Percentiles rank a stretch among this genome's conserved stretches.
These are phyloP conservation scores for Lentinula guzmanii DNA, from an alignment of 768 basidiomycete genomes.

Conservation along the genomic window DNA sequence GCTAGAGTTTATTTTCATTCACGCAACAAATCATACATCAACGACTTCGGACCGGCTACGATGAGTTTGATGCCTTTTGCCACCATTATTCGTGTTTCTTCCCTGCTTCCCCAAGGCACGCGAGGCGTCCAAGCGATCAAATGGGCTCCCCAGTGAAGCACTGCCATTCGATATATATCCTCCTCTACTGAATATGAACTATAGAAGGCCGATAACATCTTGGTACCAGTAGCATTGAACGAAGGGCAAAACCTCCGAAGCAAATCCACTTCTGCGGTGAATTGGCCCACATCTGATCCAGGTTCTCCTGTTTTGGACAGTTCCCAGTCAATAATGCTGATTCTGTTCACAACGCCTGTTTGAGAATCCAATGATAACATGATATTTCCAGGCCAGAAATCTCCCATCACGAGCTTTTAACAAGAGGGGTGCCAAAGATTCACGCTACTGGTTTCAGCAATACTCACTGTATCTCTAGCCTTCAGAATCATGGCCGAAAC, in stretches of 20 bases:
- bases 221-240: neutral
- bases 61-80: slow-evolving; percentile 42
- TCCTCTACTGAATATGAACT: neutral
- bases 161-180: slow-evolving; percentile 16
- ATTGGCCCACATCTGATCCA: slow-evolving; percentile 39
- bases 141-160: slow-evolving; percentile 52
- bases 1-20: slow-evolving; percentile 10
- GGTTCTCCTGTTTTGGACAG: slow-evolving; percentile 35
- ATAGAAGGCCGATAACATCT: neutral
- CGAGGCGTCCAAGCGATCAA: slow-evolving; percentile 45
- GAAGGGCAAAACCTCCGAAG: slow-evolving; percentile 26
- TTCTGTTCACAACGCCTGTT: neutral
- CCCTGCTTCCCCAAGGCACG: slow-evolving; percentile 41
- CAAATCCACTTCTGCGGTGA: slow-evolving; percentile 35
- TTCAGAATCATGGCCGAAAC: slow-evolving; percentile 18
- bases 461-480: slow-evolving; percentile 23
- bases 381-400: slow-evolving; percentile 72
- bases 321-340: slow-evolving; percentile 12
- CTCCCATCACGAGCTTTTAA: slow-evolving; percentile 51
- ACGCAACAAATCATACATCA: slow-evolving; percentile 22
- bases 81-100: slow-evolving; percentile 43
- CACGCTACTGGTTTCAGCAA: neutral
- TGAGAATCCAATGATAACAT: slow-evolving; percentile 31
- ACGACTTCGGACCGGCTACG: slow-evolving; percentile 17
- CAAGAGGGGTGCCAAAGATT: neutral